Evolutionary conservation across 805 yeast genomes (phyloP).

Genomic region (Candida sakaeoensis): DNA sequence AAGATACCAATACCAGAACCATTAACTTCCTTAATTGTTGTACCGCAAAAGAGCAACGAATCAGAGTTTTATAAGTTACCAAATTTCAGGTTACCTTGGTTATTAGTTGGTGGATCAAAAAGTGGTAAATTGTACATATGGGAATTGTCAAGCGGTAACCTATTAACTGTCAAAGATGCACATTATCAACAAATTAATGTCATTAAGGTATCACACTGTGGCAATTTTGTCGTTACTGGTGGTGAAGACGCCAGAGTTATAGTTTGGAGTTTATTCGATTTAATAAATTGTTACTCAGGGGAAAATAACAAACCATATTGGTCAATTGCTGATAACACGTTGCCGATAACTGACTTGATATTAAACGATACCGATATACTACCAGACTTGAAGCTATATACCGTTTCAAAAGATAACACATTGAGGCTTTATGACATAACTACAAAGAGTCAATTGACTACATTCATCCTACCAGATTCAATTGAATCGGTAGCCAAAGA

Average conservation of each 20-base stretch:
- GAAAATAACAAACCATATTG: slow-evolving; percentile 51
- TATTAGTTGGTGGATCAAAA: slow-evolving; percentile 68
- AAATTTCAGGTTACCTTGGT: slow-evolving; percentile 52
- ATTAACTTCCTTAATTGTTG: slow-evolving; percentile 52
- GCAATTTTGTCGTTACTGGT: slow-evolving; percentile 66
- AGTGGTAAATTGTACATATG: slow-evolving; percentile 81
- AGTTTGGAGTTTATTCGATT: slow-evolving; percentile 67
- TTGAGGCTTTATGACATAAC: slow-evolving; percentile 63
- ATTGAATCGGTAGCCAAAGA: slow-evolving; percentile 62
- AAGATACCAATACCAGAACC: slow-evolving; percentile 82
- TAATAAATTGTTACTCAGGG: slow-evolving; percentile 38
- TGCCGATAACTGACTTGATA: slow-evolving; percentile 48
- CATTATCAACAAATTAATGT: slow-evolving; percentile 77
- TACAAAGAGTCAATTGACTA: slow-evolving; percentile 49
- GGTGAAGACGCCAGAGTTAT: slow-evolving; percentile 78
- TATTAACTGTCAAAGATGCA: slow-evolving; percentile 69
- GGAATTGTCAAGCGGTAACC: slow-evolving; percentile 77
- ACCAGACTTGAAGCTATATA: slow-evolving; percentile 60
- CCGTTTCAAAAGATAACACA: slow-evolving; percentile 73
- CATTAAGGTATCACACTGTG: slow-evolving; percentile 56
- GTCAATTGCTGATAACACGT: slow-evolving; percentile 58
- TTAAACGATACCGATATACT: slow-evolving; percentile 48
- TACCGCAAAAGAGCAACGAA: slow-evolving; percentile 28
- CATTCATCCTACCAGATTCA: slow-evolving; percentile 64
- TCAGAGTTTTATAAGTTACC: slow-evolving; percentile 25